Percentiles rank a stretch among this genome's conserved stretches.
These are phyloP conservation scores for Rhodocollybia butyracea DNA, from an alignment of 768 basidiomycete species.

Conservation along the genomic window DNA sequence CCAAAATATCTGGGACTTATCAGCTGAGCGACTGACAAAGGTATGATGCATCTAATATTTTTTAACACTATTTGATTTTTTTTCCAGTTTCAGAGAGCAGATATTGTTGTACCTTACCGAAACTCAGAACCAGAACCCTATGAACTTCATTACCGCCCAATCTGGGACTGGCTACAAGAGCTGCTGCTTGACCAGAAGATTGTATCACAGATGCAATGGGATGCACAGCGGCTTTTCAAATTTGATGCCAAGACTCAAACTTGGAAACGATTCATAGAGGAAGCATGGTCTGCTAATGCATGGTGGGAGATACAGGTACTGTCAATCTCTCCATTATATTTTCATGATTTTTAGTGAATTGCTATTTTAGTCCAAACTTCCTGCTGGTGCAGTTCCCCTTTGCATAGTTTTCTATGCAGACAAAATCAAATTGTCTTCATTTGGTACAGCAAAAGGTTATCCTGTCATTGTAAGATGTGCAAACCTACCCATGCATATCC, in stretches of 20 bases:
- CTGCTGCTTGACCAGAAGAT: slow-evolving; percentile 19
- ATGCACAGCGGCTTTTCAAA: slow-evolving; percentile 25
- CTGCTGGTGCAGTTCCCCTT: slow-evolving; percentile 15
- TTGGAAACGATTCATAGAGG: slow-evolving; percentile 25
- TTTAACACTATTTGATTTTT: too few relatives aligned
- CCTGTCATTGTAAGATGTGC: slow-evolving; percentile 11
- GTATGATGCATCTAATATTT: too few relatives aligned
- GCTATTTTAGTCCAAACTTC: slow-evolving; percentile 6
- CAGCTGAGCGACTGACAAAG: background rate
- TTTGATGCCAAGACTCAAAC: slow-evolving; percentile 15
- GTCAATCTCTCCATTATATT: slow-evolving; percentile 3
- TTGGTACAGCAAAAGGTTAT: slow-evolving; percentile 15
- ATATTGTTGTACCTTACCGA: background rate
- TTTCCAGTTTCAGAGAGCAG: background rate
- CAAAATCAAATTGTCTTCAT: slow-evolving; percentile 15
- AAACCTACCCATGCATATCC: slow-evolving; percentile 13
- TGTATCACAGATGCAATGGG: slow-evolving; percentile 22
- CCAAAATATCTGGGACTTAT: slow-evolving; percentile 9
- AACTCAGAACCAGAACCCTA: slow-evolving; percentile 3
- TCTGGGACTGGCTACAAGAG: slow-evolving; percentile 25
- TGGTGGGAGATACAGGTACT: slow-evolving; percentile 36
- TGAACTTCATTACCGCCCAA: slow-evolving; percentile 12
- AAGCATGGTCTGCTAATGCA: slow-evolving; percentile 34
- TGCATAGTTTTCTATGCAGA: slow-evolving; percentile 18
- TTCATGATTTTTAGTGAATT: too few relatives aligned